These are phyloP conservation scores for Aspergillus jensenii DNA, from an alignment of 2,329 filamentous ascomycete genomes.

Conservation along the genomic window DNA sequence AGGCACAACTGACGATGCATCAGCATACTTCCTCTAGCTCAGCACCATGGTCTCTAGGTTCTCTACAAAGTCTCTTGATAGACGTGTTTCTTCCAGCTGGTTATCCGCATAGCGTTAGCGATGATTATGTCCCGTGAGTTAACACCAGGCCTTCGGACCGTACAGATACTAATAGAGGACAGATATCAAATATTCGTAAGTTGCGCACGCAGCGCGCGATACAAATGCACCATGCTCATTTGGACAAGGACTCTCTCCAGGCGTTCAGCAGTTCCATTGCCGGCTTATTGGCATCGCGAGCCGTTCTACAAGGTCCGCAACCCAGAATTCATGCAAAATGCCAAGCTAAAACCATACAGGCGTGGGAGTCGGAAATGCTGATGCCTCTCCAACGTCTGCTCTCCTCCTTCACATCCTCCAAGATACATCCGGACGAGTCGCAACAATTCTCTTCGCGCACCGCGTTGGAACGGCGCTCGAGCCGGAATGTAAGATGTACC, in stretches of 20 bases:
- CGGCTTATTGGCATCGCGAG: constrained; percentile 71
- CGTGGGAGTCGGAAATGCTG: constrained; percentile 80
- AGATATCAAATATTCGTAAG: constrained; percentile 69
- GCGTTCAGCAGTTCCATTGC: constrained; percentile 45
- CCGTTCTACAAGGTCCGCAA: constrained; percentile 68
- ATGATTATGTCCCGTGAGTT: constrained; percentile 72
- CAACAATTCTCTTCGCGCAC: constrained; percentile 84
- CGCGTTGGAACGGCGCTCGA: constrained; percentile 78
- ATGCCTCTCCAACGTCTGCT: constrained; percentile 75
- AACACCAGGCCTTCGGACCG: not conserved
- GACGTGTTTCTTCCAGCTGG: constrained; percentile 82
- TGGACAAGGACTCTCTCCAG: constrained; percentile 39
- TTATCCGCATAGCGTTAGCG: constrained; percentile 82
- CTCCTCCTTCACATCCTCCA: constrained; percentile 81
- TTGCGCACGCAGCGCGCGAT: constrained; percentile 1
- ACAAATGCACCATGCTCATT: not conserved
- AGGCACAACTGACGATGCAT: not conserved
- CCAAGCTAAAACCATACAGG: constrained; percentile 40
- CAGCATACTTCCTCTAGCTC: constrained; percentile 17
- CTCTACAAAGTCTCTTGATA: constrained; percentile 46
- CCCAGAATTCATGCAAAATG: not conserved
- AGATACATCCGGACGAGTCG: constrained; percentile 75
- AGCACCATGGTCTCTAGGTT: constrained; percentile 24
- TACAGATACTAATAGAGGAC: constrained; percentile 13
- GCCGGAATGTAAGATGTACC: constrained; percentile 87